These are phyloP conservation scores for Candida yuanshanica DNA, from an alignment of 805 yeast genomes.

Conservation along the genomic window DNA sequence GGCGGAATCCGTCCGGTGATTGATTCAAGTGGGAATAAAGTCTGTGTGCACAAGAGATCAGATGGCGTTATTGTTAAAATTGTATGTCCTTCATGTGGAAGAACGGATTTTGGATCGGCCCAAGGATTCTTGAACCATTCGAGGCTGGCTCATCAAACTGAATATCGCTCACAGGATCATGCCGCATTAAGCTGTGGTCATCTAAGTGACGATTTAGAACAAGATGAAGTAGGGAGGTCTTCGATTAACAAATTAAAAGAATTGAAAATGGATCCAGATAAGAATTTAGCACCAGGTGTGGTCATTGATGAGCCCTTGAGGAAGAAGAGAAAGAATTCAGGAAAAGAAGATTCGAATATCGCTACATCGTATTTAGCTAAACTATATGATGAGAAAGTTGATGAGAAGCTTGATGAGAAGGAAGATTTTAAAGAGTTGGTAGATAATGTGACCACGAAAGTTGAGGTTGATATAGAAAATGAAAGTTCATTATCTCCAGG, in stretches of 20 bases:
- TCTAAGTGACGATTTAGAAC: conserved; percentile 47
- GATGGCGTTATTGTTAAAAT: conserved; percentile 68
- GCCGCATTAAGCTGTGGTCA: conserved; percentile 68
- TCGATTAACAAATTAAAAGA: conserved; percentile 30
- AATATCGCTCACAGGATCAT: conserved; percentile 64
- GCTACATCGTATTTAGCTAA: conserved; percentile 12
- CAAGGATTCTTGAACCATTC: conserved; percentile 80
- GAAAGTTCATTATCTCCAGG: conserved; percentile 4
- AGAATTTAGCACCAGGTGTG: conserved; percentile 27
- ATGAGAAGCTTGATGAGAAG: neutral
- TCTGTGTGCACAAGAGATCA: conserved; percentile 56
- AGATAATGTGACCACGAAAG: conserved; percentile 20
- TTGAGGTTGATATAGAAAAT: conserved; percentile 11
- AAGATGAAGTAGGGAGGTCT: conserved; percentile 46
- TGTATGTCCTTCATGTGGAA: conserved; percentile 60
- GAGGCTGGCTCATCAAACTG: conserved; percentile 66
- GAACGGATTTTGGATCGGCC: conserved; percentile 69
- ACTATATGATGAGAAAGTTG: conserved; percentile 2
- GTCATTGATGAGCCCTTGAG: conserved; percentile 13
- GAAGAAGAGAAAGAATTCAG: conserved; percentile 8
- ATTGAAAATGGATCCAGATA: conserved; percentile 36
- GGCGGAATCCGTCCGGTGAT: conserved; percentile 45
- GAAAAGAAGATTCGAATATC: neutral
- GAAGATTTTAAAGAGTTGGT: conserved; percentile 17
- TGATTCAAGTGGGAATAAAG: conserved; percentile 31